Evolutionary conservation across 2,329 filamentous ascomycete genomes (phyloP).

Genomic region (Ceratocystis albifundus): DNA sequence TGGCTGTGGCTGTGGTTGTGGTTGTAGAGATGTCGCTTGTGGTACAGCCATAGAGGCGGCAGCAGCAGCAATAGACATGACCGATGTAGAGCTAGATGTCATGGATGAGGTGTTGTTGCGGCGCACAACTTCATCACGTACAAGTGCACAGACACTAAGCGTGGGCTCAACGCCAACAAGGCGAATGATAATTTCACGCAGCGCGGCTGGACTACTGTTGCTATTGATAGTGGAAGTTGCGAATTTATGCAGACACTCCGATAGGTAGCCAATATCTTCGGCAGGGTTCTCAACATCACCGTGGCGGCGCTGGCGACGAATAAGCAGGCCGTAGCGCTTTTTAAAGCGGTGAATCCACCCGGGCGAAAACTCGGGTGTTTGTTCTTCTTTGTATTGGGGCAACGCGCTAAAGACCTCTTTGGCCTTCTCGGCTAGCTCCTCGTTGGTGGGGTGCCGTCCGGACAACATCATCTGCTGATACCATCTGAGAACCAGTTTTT

Average conservation of each 20-base stretch:
- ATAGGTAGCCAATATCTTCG: slow-evolving; percentile 48
- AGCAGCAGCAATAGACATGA: slow-evolving; percentile 18
- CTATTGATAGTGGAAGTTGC: slow-evolving; percentile 39
- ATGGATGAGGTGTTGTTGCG: slow-evolving; percentile 13
- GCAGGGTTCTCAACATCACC: slow-evolving; percentile 40
- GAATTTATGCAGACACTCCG: slow-evolving; percentile 48
- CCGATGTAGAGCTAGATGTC: neutral
- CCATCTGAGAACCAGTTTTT: slow-evolving; percentile 46
- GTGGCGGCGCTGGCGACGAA: slow-evolving; percentile 45
- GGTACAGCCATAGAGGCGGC: slow-evolving; percentile 25
- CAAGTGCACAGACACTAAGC: slow-evolving; percentile 44
- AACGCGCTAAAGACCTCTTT: slow-evolving; percentile 48
- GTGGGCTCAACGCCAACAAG: slow-evolving; percentile 45
- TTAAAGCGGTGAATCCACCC: slow-evolving; percentile 56
- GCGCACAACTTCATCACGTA: slow-evolving; percentile 46
- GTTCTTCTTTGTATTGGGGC: slow-evolving; percentile 49
- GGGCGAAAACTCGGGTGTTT: slow-evolving; percentile 50
- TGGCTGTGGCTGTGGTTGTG: neutral
- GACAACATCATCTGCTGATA: slow-evolving; percentile 41
- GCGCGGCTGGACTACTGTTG: slow-evolving; percentile 46
- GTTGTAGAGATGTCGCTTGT: slow-evolving; percentile 16
- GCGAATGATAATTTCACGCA: slow-evolving; percentile 46
- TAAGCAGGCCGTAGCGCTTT: slow-evolving; percentile 49
- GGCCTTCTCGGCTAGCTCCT: slow-evolving; percentile 51
- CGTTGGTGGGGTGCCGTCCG: slow-evolving; percentile 49